phyloP scores from a whole-genome alignment of 1,284 basidiomycete genomes.

The Tremellales sp. region DNA sequence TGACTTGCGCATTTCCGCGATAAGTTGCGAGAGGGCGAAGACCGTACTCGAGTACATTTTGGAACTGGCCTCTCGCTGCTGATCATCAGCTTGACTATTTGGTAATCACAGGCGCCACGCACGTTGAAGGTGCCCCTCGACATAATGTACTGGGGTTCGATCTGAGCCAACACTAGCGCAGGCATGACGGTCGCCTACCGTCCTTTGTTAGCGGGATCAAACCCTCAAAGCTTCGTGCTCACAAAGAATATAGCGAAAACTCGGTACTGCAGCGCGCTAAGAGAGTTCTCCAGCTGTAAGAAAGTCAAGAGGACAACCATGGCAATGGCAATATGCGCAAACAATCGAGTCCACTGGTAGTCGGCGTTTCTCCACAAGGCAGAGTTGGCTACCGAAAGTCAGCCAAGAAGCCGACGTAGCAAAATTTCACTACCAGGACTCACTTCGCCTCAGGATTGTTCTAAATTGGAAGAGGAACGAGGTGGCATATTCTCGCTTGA shows the following conservation, averaged over 20 bases:
- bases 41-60: constrained; percentile 54
- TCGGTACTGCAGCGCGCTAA: constrained; percentile 75
- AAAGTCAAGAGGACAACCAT: constrained; percentile 79
- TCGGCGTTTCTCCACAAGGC: constrained; percentile 75
- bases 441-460: constrained; percentile 63
- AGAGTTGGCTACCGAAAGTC: constrained; percentile 53
- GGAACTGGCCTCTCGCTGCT: constrained; percentile 59
- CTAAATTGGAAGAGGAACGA: constrained; percentile 74
- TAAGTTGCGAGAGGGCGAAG: constrained; percentile 75
- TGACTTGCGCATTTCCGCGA: constrained; percentile 76
- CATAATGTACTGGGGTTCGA: constrained; percentile 82
- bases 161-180: constrained; percentile 48
- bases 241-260: constrained; percentile 60
- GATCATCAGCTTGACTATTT: too few species aligned
- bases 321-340: constrained; percentile 70
- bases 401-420: too few species aligned
- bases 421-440: neutral
- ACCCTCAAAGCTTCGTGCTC: too few species aligned
- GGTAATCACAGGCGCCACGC: too few species aligned
- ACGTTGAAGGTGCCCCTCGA: constrained; percentile 56
- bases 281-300: constrained; percentile 66
- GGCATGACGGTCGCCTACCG: constrained; percentile 40
- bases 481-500: constrained; percentile 54
- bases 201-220: too few species aligned
- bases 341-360: constrained; percentile 70